Conservation (phyloP, 1,284 basidiomycete genomes). For the Ustilago sp. region DNA sequence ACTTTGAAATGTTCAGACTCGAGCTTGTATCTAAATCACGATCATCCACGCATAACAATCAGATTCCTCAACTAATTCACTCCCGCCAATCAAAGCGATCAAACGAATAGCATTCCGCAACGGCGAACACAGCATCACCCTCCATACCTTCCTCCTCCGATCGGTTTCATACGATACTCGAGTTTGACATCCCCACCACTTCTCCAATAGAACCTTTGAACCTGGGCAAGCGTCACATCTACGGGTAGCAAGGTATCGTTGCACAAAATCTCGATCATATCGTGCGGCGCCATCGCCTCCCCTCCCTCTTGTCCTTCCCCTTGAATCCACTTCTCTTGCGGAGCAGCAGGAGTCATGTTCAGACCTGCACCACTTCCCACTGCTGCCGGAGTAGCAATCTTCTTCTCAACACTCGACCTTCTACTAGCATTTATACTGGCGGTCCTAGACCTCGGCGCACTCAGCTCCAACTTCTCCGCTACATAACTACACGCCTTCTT, state of each 20-base stretch:
- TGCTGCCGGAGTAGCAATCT: neutral
- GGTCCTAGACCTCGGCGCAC: constrained; percentile 21
- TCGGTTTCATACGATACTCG: constrained; percentile 48
- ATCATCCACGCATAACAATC: too few relatives aligned
- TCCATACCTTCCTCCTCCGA: constrained; percentile 3
- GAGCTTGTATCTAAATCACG: too few relatives aligned
- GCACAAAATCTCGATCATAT: constrained; percentile 87
- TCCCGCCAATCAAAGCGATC: too few relatives aligned
- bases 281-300: constrained; percentile 74
- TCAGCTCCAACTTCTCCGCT: constrained; percentile 84
- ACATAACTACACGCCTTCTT: constrained; percentile 87
- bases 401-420: constrained; percentile 32
- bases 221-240: constrained; percentile 82
- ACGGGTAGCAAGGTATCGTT: constrained; percentile 82
- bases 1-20: too few relatives aligned
- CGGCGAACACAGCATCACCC: neutral
- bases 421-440: constrained; percentile 46
- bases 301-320: neutral
- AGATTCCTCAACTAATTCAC: too few relatives aligned
- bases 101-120: constrained; percentile 3
- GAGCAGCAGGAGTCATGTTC: constrained; percentile 35
- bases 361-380: constrained; percentile 6
- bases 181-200: constrained; percentile 45
- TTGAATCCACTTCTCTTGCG: neutral
- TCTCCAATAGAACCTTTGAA: constrained; percentile 55